phyloP scores from a whole-genome alignment of 2,329 filamentous ascomycete species.

The Xylariaceae sp. region DNA sequence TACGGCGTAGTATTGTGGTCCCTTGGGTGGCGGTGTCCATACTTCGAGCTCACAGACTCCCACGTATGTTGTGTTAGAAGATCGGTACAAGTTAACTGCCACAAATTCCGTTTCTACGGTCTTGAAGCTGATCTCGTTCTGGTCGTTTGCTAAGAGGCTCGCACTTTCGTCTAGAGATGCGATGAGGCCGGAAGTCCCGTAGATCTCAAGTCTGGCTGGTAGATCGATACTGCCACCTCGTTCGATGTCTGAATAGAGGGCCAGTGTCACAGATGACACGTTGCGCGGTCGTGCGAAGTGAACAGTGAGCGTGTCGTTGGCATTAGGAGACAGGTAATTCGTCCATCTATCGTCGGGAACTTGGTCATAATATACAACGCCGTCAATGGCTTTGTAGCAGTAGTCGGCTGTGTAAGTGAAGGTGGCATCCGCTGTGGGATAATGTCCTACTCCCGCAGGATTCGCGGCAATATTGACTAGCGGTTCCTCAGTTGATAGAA shows the following conservation, averaged over 20 bases:
- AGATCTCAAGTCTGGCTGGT: constrained; percentile 26
- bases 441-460: constrained; percentile 31
- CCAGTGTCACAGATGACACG: constrained; percentile 32
- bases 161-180: constrained; percentile 18
- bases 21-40: constrained; percentile 25
- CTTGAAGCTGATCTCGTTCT: constrained; percentile 28
- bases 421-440: constrained; percentile 34
- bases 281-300: constrained; percentile 33
- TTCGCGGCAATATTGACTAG: constrained; percentile 41
- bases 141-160: constrained; percentile 26
- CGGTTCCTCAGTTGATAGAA: constrained; percentile 20
- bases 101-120: constrained; percentile 28
- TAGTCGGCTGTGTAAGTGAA: constrained; percentile 33
- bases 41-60: constrained; percentile 34
- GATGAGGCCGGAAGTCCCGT: constrained; percentile 24
- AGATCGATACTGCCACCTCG: constrained; percentile 33
- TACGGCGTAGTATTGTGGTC: constrained; percentile 26
- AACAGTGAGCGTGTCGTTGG: constrained; percentile 33
- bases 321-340: constrained; percentile 32
- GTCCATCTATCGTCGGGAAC: constrained; percentile 39
- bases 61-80: constrained; percentile 23
- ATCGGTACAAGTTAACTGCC: constrained; percentile 29
- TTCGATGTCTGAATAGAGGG: constrained; percentile 32
- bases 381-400: constrained; percentile 38
- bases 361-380: constrained; percentile 37